Percentiles rank a stretch among this genome's conserved stretches.
phyloP scores from a whole-genome alignment of 139 green algal genomes.

The Eudorina sp. region DNA sequence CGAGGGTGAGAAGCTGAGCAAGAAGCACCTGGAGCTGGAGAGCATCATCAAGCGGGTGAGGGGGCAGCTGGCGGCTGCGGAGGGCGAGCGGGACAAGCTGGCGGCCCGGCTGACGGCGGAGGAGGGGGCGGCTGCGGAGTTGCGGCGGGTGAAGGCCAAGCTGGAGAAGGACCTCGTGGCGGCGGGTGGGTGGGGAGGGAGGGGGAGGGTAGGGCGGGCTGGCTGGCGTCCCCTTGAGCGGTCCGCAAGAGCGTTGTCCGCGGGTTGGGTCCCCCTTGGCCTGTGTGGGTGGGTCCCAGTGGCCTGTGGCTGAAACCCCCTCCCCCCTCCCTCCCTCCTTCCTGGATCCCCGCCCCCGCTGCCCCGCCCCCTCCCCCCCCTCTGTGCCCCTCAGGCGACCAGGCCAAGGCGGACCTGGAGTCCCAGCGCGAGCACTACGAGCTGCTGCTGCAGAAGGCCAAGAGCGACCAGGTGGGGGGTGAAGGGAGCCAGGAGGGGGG shows the following conservation, averaged over 20 bases:
- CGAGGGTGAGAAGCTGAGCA: constrained; percentile 81
- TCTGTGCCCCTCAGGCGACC: constrained; percentile 23
- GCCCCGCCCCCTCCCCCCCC: background rate
- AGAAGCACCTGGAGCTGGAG: constrained; percentile 87
- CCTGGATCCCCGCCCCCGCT: background rate
- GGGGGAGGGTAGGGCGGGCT: background rate
- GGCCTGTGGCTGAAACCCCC: background rate
- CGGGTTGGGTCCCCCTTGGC: too few species aligned
- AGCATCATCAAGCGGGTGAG: constrained; percentile 83
- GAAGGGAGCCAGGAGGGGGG: too few species aligned
- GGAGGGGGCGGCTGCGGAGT: constrained; percentile 47
- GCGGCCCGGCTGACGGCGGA: constrained; percentile 52
- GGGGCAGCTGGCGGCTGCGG: constrained; percentile 40
- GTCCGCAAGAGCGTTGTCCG: too few species aligned
- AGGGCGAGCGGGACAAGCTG: constrained; percentile 57
- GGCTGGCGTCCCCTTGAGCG: too few species aligned
- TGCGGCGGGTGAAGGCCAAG: constrained; percentile 62
- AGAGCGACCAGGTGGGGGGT: constrained; percentile 66
- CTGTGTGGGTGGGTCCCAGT: background rate
- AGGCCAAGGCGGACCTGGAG: constrained; percentile 74
- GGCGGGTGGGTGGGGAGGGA: background rate
- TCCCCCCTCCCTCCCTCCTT: too few species aligned
- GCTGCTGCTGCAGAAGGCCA: constrained; percentile 67
- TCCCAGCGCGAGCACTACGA: constrained; percentile 73
- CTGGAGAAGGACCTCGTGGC: constrained; percentile 70